Base-by-base conservation (phyloP, 2,329 filamentous ascomycete genomes). In the Phaeoacremonium minimum region DNA sequence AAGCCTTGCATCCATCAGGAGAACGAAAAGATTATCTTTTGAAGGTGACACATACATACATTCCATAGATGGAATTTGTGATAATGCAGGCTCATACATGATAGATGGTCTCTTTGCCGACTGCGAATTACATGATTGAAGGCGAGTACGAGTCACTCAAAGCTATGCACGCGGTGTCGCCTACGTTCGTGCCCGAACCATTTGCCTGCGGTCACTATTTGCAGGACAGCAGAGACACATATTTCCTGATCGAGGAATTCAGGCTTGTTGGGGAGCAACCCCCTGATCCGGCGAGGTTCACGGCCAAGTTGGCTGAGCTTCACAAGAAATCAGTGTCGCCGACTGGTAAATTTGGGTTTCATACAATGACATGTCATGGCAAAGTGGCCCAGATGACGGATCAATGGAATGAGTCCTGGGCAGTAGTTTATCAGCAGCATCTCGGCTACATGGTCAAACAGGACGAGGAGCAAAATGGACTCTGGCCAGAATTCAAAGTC, bases 161-260 rank as follows among this genome's bases (percentile, higher is more conserved):
- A 16, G 30, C 30, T 17, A 32, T 32, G 12, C 30, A 32, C 14
- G 30, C 30, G 5, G 30, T 32, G 12, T 17, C 12, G 12, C 30
- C 30, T 32, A 17, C 12, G 15, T 16, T 32, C 18, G 30, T 32
- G 30, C 36, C 36, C 6, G 29, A 33, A 14, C 36, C 36, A 5
- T 15, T 18, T 19, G 36, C 20, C 15, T 37, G 36, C 30, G 35
- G 30, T 4, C 30, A 37, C n/a, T 33, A 19, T 7, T 12, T 16
- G 13, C 6, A 19, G 12, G 22, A 16, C 6, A 28, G 17, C 8
- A 20, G 17, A 4, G 30, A 31, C 12, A 18, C 36, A 4, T 37
- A 32, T 22, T 37, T 37, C 16, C 30, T 37, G 13, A 20, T 37
- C 13, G 19, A 32, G 30, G 30, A 37, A n/a, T 37, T 37, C 12